Conservation (phyloP, 805 yeast genomes). For the Kazachstania africana region DNA sequence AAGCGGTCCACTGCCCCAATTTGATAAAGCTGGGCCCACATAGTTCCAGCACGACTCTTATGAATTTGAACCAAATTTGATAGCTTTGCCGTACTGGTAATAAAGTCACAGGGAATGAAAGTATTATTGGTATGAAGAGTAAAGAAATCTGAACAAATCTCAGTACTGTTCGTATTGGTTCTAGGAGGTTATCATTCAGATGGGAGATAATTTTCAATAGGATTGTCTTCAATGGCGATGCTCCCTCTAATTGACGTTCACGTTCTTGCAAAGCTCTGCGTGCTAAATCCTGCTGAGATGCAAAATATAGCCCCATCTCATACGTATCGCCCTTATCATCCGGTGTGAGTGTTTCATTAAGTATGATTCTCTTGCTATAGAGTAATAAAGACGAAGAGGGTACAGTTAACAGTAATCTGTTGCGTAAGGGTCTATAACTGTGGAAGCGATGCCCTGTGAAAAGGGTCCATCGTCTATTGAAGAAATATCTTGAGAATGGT, state of each 20-base stretch:
- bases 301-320: constrained; percentile 51
- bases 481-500: too few relatives aligned
- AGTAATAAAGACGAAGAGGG: too few relatives aligned
- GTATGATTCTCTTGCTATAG: too few relatives aligned
- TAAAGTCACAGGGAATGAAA: constrained; percentile 47
- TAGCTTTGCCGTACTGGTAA: constrained; percentile 16
- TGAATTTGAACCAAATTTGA: constrained; percentile 55
- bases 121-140: constrained; percentile 59
- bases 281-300: constrained; percentile 49
- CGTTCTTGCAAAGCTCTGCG: too few relatives aligned
- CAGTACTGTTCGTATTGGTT: constrained; percentile 56
- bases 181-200: constrained; percentile 46
- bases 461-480: too few relatives aligned
- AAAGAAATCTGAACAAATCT: constrained; percentile 58
- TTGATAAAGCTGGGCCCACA: constrained; percentile 92
- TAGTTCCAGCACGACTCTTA: constrained; percentile 56
- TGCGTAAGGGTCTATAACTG: too few relatives aligned
- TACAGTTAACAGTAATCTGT: too few relatives aligned
- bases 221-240: neutral
- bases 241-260: neutral
- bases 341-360: too few relatives aligned
- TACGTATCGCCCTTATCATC: constrained; percentile 47
- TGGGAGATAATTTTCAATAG: constrained; percentile 17
- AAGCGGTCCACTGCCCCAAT: constrained; percentile 98
- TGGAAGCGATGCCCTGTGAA: too few relatives aligned